Evolutionary conservation across 768 basidiomycete genomes (phyloP), one percentile per base, ranked within the genome.

Genomic region (Hemileccinum impolitum): DNA sequence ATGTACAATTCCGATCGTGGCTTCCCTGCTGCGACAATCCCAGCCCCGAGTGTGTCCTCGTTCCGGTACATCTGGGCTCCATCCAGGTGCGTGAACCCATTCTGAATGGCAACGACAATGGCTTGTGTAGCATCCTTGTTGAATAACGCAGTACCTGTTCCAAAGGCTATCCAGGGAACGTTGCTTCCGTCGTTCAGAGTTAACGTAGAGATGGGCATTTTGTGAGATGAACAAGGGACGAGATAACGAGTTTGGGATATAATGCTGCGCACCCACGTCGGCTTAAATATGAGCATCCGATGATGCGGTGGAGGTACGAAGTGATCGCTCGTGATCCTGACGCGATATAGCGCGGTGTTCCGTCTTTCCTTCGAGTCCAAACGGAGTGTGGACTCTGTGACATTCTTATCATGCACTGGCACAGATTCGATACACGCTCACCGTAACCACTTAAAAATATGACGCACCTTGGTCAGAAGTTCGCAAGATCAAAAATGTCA

Each of bases 1-100:
- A 88, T 73, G 64, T 75, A 88, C 10, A 88, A 62, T 43, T 77
- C 74, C 1, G 74, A 74, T 17, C 81, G 78, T 9, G 76, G 61
- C 55, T 75, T 79, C 21, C 75, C 74, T 3, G 79, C 75, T 3
- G 69, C 71, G 43, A 67, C 69, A 54, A 84, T 73, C 10, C 77
- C 81, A 13, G 62, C 70, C 1, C 79, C 81, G 15, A 83, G 68
- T 1, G 70, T 69, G 1, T 72, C 71, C 59, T 85, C 83, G 51
- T 85, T 85, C 8, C 48, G 48, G 62, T 85, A 85, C 43, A 67
- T 44, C 59, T 84, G 82, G 3, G 82, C 82, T n/a, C 80, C 77
- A 58, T 85, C 84, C 15, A 86, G 71, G 58, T 85, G 84, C 12
- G 70, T 78, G 56, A 84, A 73, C 3, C 79, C 79, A 39, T 68